Evolutionary conservation across 2,329 filamentous ascomycete genomes (phyloP), one percentile per base, ranked within the genome.

Genomic region (Claviceps paspali): DNA sequence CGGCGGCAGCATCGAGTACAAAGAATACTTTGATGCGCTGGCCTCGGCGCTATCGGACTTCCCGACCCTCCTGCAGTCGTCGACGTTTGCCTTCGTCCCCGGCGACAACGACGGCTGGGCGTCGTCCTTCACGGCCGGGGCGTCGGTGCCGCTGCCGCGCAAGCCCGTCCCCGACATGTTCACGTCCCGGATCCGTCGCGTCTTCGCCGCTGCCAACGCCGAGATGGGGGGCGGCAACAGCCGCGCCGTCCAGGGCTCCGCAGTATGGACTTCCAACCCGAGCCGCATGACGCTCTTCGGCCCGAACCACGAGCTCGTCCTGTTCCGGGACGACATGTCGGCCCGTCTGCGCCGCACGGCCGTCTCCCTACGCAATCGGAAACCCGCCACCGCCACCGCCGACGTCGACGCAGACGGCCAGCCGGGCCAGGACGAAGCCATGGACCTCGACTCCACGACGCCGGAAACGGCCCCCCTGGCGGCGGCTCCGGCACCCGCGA

Each of bases 101-200:
- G 91, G 91, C 22, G 88, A 96, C 59, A 93, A 95, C 54, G 91
- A 98, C 55, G 87, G 84, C n/a, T 98, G 91, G 91, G 75, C 80
- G 5, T 93, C 85, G 1, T 73, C 86, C 2, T 94, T 93, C 54
- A 76, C 75, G 1, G 79, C 77, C 2, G 84, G 84, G 4, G 79
- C 82, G 1, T 75, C 80, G 0, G 71, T 73, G 1, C 73, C 79
- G 0, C 52, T 88, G 9, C 84, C 84, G 0, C 62, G 79, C 8
- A 78, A 79, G 45, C 61, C 70, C 0, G 72, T 98, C 2, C 91
- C 91, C 1, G 82, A 88, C 6, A 64, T 95, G 47, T 98, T 98
- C 59, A 96, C 88, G 0, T 88, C 79, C 23, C 71, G 91, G 12
- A 71, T 98, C 30, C 78, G 82, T 46, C 72, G 88, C 29, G 82